Evolutionary conservation across 2,329 filamentous ascomycete species (phyloP), one percentile per base, ranked within the genome.

Genomic region (Fusarium sp.): DNA sequence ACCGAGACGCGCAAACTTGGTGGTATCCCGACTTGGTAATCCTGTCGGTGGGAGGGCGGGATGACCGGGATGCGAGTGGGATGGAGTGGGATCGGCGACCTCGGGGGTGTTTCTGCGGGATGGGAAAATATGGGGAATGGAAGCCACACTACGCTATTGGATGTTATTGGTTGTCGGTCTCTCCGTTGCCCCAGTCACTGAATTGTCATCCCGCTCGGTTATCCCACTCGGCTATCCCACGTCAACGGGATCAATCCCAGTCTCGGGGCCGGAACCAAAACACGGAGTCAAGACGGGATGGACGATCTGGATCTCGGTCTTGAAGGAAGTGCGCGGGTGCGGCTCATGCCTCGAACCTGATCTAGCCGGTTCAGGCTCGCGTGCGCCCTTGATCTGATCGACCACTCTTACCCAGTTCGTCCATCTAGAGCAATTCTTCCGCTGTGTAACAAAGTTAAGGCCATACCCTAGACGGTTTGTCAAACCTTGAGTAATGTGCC

Each of bases 21-120:
- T 37, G 27, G 52, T 56, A 40, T 61, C 43, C 68, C 61, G 60
- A 78, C 74, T 78, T 75, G 74, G 74, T 74, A 72, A 77, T 77
- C 72, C 63, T 50, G 43, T 15, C n/a, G 38, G 72, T 73, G 70
- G 68, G 72, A 76, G 68, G 54, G 75, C 72, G 76, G 71, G 68
- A 75, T 72, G 58, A 37, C 67, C 68, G 75, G 64, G 20, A 10
- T 54, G n/a, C 7, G 67, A 59, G 71, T 72, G 73, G 68, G 76
- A 76, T 78, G 47, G 33, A n/a, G 27, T 67, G 56, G 54, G 68
- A 54, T 66, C 56, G 33, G 59, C 45, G 9, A 1, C 12, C 25
- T 50, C 25, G 45, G 45, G 45, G 15, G 47, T 20, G 10, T n/a
- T 27, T 52, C 17, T 52, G 25, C 35, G 65, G 62, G 38, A 62